These are phyloP conservation scores for Saccharum spontaneum DNA, from an alignment of 176 grass and related monocot species.

Conservation along the genomic window DNA sequence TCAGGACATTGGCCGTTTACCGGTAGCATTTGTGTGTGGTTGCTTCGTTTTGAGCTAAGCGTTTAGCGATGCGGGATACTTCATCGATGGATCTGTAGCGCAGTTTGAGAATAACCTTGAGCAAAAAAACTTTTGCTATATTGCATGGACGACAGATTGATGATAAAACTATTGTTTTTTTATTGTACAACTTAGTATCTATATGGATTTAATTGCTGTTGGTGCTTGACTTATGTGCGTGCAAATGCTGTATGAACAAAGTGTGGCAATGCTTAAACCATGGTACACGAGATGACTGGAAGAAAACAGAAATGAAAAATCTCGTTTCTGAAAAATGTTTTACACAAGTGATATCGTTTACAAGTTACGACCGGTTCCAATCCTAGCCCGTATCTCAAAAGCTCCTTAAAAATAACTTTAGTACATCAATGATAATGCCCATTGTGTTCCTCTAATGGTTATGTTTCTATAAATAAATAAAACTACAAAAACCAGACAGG, in stretches of 20 bases:
- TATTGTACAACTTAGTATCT: background rate
- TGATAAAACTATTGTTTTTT: slow-evolving; percentile 1
- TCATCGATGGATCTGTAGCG: background rate
- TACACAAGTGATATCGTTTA: too few relatives aligned
- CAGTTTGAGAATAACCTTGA: slow-evolving; percentile 26
- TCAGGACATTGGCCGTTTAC: background rate
- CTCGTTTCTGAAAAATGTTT: too few relatives aligned
- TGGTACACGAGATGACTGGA: background rate
- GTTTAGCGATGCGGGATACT: background rate
- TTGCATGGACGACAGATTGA: background rate
- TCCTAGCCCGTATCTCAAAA: too few relatives aligned
- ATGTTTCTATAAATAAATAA: too few relatives aligned
- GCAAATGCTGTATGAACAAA: background rate
- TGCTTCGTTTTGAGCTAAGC: slow-evolving; percentile 1
- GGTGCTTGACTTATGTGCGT: background rate
- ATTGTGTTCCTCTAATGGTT: too few relatives aligned
- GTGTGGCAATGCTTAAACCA: background rate
- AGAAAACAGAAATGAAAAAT: background rate
- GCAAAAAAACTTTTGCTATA: background rate
- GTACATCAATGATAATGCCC: too few relatives aligned
- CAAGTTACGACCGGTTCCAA: too few relatives aligned
- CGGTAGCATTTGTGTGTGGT: background rate
- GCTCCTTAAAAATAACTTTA: too few relatives aligned
- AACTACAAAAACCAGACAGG: too few relatives aligned
- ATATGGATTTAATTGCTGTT: background rate